These are phyloP conservation scores for Lecanoromycetidae sp. DNA, from an alignment of 2,329 filamentous ascomycete species.

Conservation along the genomic window DNA sequence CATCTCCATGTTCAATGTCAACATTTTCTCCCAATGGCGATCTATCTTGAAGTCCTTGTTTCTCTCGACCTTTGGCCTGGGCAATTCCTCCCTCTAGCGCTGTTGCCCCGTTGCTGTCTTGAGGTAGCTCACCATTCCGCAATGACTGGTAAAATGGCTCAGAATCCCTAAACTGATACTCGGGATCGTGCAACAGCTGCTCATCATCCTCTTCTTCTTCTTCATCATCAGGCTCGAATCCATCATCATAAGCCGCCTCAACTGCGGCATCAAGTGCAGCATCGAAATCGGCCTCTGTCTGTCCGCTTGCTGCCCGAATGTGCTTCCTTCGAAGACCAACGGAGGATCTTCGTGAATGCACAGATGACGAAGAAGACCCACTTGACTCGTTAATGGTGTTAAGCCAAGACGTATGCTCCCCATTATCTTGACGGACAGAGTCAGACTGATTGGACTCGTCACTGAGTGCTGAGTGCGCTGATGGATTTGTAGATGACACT, in stretches of 20 bases:
- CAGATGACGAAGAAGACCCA: conserved; percentile 64
- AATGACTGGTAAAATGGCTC: conserved; percentile 5
- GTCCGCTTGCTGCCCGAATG: conserved; percentile 54
- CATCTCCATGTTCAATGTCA: conserved; percentile 29
- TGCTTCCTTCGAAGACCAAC: conserved; percentile 56
- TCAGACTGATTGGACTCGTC: conserved; percentile 8
- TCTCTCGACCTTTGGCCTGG: conserved; percentile 48
- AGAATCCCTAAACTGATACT: conserved; percentile 2
- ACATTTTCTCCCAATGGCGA: conserved; percentile 29
- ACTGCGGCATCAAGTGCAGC: conserved; percentile 89
- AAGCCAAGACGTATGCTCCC: conserved; percentile 82
- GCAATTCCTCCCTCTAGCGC: conserved; percentile 57
- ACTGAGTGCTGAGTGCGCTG: conserved; percentile 17
- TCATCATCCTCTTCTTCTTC: conserved; percentile 28
- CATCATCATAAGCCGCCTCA: conserved; percentile 89
- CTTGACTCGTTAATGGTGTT: conserved; percentile 87
- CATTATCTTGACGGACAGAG: conserved; percentile 51
- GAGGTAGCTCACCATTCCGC: conserved; percentile 58
- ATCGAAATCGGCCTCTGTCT: conserved; percentile 82
- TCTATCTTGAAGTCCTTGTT: conserved; percentile 22
- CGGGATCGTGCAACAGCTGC: conserved; percentile 7
- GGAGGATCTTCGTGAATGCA: conserved; percentile 68
- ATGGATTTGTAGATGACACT: conserved; percentile 25
- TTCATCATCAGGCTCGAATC: conserved; percentile 59
- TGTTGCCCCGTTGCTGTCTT: conserved; percentile 61